Evolutionary conservation across 371 early-diverging fungal genomes (phyloP).

Genomic region (Syncephalastrum sp.): DNA sequence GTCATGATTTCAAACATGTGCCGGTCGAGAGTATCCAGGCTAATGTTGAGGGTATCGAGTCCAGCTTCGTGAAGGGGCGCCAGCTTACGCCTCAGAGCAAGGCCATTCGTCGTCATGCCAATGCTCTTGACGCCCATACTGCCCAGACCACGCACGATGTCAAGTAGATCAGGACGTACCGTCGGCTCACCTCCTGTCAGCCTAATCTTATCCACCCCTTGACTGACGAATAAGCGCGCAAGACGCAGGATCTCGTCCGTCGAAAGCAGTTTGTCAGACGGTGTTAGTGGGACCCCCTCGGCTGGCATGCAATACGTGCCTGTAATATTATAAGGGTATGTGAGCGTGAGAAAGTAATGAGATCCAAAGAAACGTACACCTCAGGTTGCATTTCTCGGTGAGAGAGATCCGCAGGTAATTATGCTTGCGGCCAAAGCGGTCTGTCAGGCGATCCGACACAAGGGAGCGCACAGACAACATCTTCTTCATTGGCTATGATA

Average conservation of each 20-base stretch:
- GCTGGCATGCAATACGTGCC: constrained; percentile 97
- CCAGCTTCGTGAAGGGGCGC: constrained; percentile 69
- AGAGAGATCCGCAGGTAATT: constrained; percentile 91
- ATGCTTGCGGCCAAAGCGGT: constrained; percentile 84
- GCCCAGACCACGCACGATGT: constrained; percentile 77
- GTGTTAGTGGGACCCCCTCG: constrained; percentile 83
- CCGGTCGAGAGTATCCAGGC: constrained; percentile 87
- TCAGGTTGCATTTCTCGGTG: constrained; percentile 91
- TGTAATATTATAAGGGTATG: constrained; percentile 13
- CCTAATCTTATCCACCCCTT: constrained; percentile 91
- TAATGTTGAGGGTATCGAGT: constrained; percentile 84
- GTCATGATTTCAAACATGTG: constrained; percentile 89
- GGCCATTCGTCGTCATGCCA: constrained; percentile 93
- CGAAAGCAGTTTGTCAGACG: constrained; percentile 66
- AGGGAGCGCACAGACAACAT: neutral
- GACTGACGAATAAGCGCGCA: constrained; percentile 78
- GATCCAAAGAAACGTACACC: constrained; percentile 59
- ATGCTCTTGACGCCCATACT: constrained; percentile 77
- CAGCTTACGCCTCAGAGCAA: constrained; percentile 85
- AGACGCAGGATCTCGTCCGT: constrained; percentile 80
- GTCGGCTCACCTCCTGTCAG: constrained; percentile 97
- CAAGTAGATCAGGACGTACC: constrained; percentile 85
- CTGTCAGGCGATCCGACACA: constrained; percentile 27
- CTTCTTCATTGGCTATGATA: neutral
- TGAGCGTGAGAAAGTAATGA: neutral